Percentiles rank a stretch among this genome's conserved stretches.
phyloP scores from a whole-genome alignment of 2,329 filamentous ascomycete genomes.

The Claviceps pazoutovae region DNA sequence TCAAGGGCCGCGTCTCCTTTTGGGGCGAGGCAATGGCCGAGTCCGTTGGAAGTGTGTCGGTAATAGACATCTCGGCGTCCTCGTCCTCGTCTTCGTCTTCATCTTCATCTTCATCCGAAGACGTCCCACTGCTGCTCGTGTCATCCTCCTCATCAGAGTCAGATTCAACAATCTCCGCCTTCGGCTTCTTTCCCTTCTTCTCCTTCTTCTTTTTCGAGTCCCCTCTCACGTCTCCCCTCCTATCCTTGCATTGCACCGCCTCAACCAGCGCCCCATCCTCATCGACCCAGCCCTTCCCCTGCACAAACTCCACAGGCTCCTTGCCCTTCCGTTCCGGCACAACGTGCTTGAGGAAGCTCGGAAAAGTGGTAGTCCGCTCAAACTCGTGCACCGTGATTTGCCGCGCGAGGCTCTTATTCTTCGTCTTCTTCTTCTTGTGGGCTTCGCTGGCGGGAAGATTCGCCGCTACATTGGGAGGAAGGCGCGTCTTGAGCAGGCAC shows the following conservation, averaged over 20 bases:
- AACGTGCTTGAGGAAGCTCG: constrained; percentile 58
- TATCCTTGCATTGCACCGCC: constrained; percentile 22
- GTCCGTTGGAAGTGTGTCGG: neutral
- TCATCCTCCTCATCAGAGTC: constrained; percentile 15
- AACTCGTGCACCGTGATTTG: constrained; percentile 78
- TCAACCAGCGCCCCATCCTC: constrained; percentile 65
- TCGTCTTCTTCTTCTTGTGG: constrained; percentile 43
- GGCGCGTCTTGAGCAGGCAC: constrained; percentile 68
- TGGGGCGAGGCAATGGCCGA: neutral
- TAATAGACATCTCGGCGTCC: no score
- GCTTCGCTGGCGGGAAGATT: constrained; percentile 27
- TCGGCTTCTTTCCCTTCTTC: constrained; percentile 9
- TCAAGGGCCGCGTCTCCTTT: neutral
- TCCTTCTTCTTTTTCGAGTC: constrained; percentile 8
- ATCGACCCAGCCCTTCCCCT: constrained; percentile 83
- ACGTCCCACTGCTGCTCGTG: constrained; percentile 26
- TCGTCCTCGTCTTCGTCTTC: constrained; percentile 15
- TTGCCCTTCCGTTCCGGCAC: constrained; percentile 19
- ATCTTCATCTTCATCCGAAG: constrained; percentile 18
- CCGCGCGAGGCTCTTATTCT: constrained; percentile 18
- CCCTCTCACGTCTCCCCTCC: neutral
- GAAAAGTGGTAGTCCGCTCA: constrained; percentile 67
- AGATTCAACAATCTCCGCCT: neutral
- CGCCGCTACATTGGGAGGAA: constrained; percentile 38
- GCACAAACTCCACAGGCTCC: constrained; percentile 49